Base-by-base conservation (phyloP, 345 rosid genomes). In the Acer campestre region DNA sequence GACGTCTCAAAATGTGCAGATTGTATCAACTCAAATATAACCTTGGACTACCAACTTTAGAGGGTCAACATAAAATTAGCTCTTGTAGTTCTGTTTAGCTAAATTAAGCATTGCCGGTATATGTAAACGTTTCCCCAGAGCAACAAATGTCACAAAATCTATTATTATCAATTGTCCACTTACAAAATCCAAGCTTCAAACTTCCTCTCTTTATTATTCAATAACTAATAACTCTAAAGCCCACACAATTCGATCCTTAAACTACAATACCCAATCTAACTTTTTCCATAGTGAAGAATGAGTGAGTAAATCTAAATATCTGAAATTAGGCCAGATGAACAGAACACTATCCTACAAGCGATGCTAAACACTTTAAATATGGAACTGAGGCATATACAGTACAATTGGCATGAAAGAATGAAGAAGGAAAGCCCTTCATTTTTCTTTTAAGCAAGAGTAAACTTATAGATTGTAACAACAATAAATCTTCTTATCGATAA, bases 241-340 rank as follows among this genome's bases (percentile, higher is more conserved):
- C 61, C 49, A n/a, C 11, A 53, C 46, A 29, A 44, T 53, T 13
- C n/a, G 3, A 46, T 46, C 44, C 20, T n/a, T 22, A 3, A 61
- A 46, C 68, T 16, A 44, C 6, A 23, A 11, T 25, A 61, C 6
- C 61, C 14, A 3, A 64, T n/a, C 44, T 11, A 18, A 6, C 31
- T 49, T 65, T 58, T 9, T 22, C 10, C 18, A 48, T n/a, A 46
- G n/a, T 73, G 38, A 22, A 44, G 4, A 51, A 35, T 29, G 64
- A 53, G 53, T 20, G 25, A 20, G 77, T 73, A 48, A 12, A 59
- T 40, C 40, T 40, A 38, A 61, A 72, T 38, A 72, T 58, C 69
- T 67, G 31, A 29, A 29, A 29, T 29, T 29, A 29, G 1, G 8
- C 16, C 51, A 18, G 27, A 11, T 67, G 53, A 27, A 66, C 20